A percentile compares a stretch with the other conserved stretches of the same genome.
Evolutionary conservation across 2,329 filamentous ascomycete species (phyloP).

Genomic region (Fusarium sp.): DNA sequence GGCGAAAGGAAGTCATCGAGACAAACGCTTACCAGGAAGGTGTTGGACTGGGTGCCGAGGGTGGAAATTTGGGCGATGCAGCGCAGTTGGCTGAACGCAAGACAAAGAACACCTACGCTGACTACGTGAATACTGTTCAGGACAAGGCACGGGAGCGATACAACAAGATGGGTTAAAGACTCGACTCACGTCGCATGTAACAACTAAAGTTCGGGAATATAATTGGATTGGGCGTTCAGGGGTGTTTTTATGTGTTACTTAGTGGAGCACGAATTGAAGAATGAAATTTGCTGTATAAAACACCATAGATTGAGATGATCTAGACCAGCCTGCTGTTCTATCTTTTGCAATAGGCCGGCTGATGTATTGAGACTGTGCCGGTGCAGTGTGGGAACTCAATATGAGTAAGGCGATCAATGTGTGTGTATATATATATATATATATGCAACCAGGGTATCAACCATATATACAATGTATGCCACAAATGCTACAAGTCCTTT

Average conservation of each 20-base stretch:
- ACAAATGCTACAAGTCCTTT: neutral
- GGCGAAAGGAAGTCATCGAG: constrained; percentile 72
- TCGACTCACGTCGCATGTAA: neutral
- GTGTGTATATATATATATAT: constrained; percentile 6
- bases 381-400: neutral
- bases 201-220: constrained; percentile 2
- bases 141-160: constrained; percentile 76
- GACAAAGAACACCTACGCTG: constrained; percentile 70
- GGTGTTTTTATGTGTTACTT: neutral
- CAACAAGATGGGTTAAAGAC: constrained; percentile 61
- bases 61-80: constrained; percentile 77
- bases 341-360: neutral
- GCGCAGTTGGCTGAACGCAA: constrained; percentile 71
- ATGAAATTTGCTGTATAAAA: neutral
- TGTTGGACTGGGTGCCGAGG: constrained; percentile 76
- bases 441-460: constrained; percentile 26
- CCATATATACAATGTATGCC: constrained; percentile 17
- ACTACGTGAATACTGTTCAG: constrained; percentile 73
- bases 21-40: constrained; percentile 75
- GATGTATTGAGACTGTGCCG: neutral
- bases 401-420: neutral
- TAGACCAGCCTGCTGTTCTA: too few species aligned
- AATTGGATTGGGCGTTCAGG: constrained; percentile 17
- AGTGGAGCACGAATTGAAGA: neutral
- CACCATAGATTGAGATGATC: neutral